Evolutionary conservation across 2,329 filamentous ascomycete species (phyloP).

Genomic region (Neonectria sp.): DNA sequence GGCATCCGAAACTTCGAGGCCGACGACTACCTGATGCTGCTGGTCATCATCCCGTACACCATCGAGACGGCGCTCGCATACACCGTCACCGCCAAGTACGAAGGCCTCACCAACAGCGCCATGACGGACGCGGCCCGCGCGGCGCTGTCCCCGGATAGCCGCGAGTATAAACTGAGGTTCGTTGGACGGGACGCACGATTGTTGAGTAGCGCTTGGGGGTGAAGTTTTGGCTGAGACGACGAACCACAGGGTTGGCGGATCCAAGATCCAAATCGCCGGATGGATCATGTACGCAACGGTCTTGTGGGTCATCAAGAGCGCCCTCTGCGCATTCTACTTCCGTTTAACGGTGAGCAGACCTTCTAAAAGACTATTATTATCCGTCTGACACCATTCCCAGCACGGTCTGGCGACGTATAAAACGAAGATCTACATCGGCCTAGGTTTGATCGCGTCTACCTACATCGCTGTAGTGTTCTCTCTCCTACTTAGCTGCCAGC

Average conservation of each 20-base stretch:
- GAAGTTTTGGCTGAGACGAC: slow-evolving; percentile 17
- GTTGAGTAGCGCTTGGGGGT: not conserved
- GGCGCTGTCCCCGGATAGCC: slow-evolving; percentile 55
- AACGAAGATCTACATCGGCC: slow-evolving; percentile 50
- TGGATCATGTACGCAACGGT: slow-evolving; percentile 66
- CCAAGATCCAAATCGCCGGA: slow-evolving; percentile 67
- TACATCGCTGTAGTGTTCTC: slow-evolving; percentile 53
- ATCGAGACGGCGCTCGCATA: slow-evolving; percentile 49
- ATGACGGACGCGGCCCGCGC: slow-evolving; percentile 65
- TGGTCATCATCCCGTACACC: slow-evolving; percentile 44
- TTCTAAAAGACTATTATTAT: slow-evolving; percentile 46
- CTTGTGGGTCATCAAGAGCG: slow-evolving; percentile 67
- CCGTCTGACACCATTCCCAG: slow-evolving; percentile 39
- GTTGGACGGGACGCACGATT: not conserved
- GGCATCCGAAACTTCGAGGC: slow-evolving; percentile 51
- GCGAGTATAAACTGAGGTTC: slow-evolving; percentile 55
- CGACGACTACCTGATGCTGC: slow-evolving; percentile 65
- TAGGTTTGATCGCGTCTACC: slow-evolving; percentile 50
- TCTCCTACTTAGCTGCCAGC: slow-evolving; percentile 54
- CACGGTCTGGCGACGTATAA: slow-evolving; percentile 40
- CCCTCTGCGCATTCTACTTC: slow-evolving; percentile 67
- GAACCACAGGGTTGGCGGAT: slow-evolving; percentile 61
- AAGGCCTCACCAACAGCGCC: slow-evolving; percentile 64
- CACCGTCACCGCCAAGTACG: slow-evolving; percentile 56
- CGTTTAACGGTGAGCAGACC: slow-evolving; percentile 60